phyloP scores from a whole-genome alignment of 257 asterid species.

The Solanum rostratum region DNA sequence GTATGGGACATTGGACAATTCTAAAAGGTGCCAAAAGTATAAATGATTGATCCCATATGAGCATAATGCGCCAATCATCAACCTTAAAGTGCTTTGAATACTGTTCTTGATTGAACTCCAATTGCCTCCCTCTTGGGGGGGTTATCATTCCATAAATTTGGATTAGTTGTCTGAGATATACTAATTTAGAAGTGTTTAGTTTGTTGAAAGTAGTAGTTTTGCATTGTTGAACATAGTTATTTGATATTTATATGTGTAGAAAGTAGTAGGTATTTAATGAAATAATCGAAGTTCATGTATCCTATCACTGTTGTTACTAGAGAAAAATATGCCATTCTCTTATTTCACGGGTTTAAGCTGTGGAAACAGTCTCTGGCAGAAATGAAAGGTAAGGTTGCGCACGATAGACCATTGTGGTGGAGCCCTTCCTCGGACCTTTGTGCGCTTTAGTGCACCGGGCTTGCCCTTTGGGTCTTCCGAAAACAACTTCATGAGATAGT shows the following conservation, averaged over 20 bases:
- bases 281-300: background rate
- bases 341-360: no score
- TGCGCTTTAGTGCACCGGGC: no score
- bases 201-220: no score
- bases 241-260: background rate
- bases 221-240: background rate
- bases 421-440: no score
- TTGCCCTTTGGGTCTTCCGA: no score
- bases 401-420: no score
- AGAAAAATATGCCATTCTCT: background rate
- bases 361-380: no score
- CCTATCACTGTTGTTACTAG: background rate
- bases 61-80: slow-evolving; percentile 5
- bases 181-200: no score
- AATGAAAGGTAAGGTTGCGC: no score
- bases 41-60: background rate
- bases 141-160: background rate
- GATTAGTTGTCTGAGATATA: background rate
- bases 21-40: background rate
- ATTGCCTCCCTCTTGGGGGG: background rate
- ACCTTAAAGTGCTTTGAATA: background rate
- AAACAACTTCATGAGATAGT: no score
- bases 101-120: background rate
- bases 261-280: background rate
- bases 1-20: background rate